Evolutionary conservation across 495 filamentous ascomycete genomes (phyloP).

Genomic region (Penicillium riverlandense): DNA sequence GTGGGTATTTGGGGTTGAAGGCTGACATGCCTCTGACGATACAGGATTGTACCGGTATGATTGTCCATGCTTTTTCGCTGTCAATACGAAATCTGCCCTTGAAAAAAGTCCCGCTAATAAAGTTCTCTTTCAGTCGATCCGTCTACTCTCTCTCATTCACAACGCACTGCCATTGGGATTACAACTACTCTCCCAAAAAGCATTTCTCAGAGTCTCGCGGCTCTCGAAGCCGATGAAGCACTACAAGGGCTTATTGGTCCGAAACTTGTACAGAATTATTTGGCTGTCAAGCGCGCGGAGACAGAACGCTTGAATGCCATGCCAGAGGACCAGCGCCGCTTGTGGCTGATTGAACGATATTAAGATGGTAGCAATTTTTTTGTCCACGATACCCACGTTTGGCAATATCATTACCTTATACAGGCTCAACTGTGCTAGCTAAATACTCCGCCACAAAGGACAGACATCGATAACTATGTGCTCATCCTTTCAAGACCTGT

Average conservation of each 20-base stretch:
- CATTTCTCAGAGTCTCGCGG: slow-evolving; percentile 21
- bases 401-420: too few relatives aligned
- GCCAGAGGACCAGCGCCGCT: slow-evolving; percentile 39
- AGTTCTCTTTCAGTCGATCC: slow-evolving; percentile 19
- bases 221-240: slow-evolving; percentile 13
- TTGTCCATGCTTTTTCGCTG: background rate
- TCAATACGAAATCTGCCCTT: background rate
- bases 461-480: too few relatives aligned
- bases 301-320: slow-evolving; percentile 41
- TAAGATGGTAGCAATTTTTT: slow-evolving; percentile 6
- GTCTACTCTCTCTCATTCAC: slow-evolving; percentile 13
- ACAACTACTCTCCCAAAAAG: slow-evolving; percentile 32
- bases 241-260: slow-evolving; percentile 36
- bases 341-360: slow-evolving; percentile 55
- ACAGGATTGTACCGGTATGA: slow-evolving; percentile 49
- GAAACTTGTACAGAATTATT: slow-evolving; percentile 51
- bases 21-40: slow-evolving; percentile 34
- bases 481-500: too few relatives aligned
- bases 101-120: background rate
- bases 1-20: slow-evolving; percentile 55
- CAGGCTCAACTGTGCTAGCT: too few relatives aligned
- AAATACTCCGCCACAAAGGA: too few relatives aligned
- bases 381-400: too few relatives aligned
- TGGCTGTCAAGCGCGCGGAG: slow-evolving; percentile 51
- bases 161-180: slow-evolving; percentile 25